These are phyloP conservation scores for Schoenoplectus triqueter DNA, from an alignment of 202 grass and related monocot genomes.

Conservation along the genomic window DNA sequence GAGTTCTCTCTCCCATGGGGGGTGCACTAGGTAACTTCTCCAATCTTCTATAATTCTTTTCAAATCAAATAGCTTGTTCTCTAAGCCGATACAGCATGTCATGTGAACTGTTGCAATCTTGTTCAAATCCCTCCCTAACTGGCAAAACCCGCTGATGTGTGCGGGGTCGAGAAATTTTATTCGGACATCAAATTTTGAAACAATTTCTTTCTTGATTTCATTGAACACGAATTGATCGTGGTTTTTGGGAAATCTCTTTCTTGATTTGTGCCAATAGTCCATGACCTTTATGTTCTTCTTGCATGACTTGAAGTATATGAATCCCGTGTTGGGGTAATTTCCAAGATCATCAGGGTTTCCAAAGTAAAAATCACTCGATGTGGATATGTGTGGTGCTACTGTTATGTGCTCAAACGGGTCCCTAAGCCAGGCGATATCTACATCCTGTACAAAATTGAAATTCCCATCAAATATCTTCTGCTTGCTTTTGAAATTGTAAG, in stretches of 20 bases:
- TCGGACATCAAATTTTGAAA: slow-evolving; percentile 45
- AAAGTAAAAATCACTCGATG: slow-evolving; percentile 93
- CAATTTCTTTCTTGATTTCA: slow-evolving; percentile 76
- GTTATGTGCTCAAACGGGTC: slow-evolving; percentile 79
- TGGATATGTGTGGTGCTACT: slow-evolving; percentile 63
- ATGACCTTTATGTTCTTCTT: slow-evolving; percentile 60
- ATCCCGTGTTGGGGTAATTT: slow-evolving; percentile 87
- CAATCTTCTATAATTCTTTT: slow-evolving; percentile 58
- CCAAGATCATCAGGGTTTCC: slow-evolving; percentile 67
- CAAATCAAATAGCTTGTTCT: slow-evolving; percentile 70
- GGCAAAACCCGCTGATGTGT: slow-evolving; percentile 66
- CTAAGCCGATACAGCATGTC: slow-evolving; percentile 73
- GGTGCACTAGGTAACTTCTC: slow-evolving; percentile 52
- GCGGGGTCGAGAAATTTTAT: slow-evolving; percentile 71
- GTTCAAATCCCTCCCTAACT: slow-evolving; percentile 75
- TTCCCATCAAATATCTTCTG: neutral
- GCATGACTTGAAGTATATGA: slow-evolving; percentile 84
- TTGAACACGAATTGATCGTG: slow-evolving; percentile 97
- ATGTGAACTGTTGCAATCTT: slow-evolving; percentile 73
- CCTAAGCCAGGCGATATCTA: slow-evolving; percentile 85
- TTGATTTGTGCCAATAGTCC: slow-evolving; percentile 77
- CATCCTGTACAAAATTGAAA: slow-evolving; percentile 56
- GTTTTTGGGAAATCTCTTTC: slow-evolving; percentile 53
- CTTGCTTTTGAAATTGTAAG: neutral
- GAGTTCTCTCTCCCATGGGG: slow-evolving; percentile 53